phyloP scores from a whole-genome alignment of 305 asterid genomes.

The Lippia alba region DNA sequence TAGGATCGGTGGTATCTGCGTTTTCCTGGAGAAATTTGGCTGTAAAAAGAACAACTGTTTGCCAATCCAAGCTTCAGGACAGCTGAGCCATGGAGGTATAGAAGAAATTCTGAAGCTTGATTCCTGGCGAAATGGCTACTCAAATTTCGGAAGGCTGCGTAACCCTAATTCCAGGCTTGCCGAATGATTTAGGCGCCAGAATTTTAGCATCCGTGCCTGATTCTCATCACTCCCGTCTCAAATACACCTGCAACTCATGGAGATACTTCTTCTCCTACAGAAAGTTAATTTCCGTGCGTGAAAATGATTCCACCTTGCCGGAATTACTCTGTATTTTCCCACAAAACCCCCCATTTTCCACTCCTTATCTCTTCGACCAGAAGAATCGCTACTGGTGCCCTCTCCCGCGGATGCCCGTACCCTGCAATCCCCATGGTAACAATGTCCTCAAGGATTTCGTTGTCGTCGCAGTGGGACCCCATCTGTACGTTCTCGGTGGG shows the following conservation, averaged over 20 bases:
- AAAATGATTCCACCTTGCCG: conserved; percentile 51
- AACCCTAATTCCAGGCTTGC: conserved; percentile 82
- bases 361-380: conserved; percentile 81
- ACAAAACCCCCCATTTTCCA: conserved; percentile 74
- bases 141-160: conserved; percentile 51
- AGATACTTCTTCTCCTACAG: conserved; percentile 68
- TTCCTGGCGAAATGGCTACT: conserved; percentile 52
- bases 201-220: conserved; percentile 75
- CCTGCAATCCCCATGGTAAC: conserved; percentile 79
- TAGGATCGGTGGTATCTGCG: too few species aligned
- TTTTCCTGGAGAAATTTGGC: too few species aligned
- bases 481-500: conserved; percentile 82
- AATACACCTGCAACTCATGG: conserved; percentile 77
- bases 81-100: too few species aligned
- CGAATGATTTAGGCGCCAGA: conserved; percentile 73
- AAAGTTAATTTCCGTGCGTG: conserved; percentile 63
- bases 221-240: conserved; percentile 78
- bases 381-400: conserved; percentile 67
- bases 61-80: too few species aligned
- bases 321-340: conserved; percentile 81
- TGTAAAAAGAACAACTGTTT: too few species aligned
- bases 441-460: conserved; percentile 82
- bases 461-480: conserved; percentile 63
- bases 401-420: conserved; percentile 73
- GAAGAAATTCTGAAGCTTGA: too few species aligned